Base-by-base conservation (phyloP, 768 basidiomycete genomes). In the Mycena haematopus region DNA sequence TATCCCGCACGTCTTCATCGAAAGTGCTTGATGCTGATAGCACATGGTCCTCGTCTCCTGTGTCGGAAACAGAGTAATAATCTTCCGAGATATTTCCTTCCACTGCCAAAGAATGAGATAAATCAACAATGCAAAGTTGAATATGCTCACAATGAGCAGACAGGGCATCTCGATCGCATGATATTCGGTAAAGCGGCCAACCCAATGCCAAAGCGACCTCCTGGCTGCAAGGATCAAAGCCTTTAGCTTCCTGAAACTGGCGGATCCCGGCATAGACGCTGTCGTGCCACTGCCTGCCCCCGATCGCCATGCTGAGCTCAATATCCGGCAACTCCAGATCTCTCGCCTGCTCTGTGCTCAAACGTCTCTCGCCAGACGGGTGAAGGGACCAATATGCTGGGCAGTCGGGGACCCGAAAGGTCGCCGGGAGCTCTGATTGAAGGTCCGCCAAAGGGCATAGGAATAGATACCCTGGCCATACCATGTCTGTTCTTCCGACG, bases 401-500 rank as follows among this genome's bases (percentile, higher is more conserved):
- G 27, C 51, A 52, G 17, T 52, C 51, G 19, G 51, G 51, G 6
- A 19, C 6, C 4, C 15, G 38, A 38, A 38, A 38, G 6, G 0
- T 14, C 17, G 19, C 13, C 27, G n/a, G 36, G 38, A 22, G 24
- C 19, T 53, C 36, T 10, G 24, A 40, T 31, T 27, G 52, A 22
- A 53, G 19, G 13, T 53, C 52, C 0, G 35, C 2, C 52, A 53
- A 19, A 21, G 52, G 52, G n/a, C 52, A 53, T 38, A 53, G 53
- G 44, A 54, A 42, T 3, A 54, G 53, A 22, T 40, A 53, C 17
- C 19, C 52, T 14, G 15, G 42, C 7, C n/a, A n/a, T n/a, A 44
- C 7, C n/a, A 6, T 46, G 8, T 46, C 45, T 25, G 10, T 46
- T 46, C 8, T 8, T 33, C 31, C 11, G 6, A 11, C 6, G 11